Evolutionary conservation across 2,329 filamentous ascomycete species (phyloP).

Genomic region (Ophiocordyceps polyrhachis-furcata): DNA sequence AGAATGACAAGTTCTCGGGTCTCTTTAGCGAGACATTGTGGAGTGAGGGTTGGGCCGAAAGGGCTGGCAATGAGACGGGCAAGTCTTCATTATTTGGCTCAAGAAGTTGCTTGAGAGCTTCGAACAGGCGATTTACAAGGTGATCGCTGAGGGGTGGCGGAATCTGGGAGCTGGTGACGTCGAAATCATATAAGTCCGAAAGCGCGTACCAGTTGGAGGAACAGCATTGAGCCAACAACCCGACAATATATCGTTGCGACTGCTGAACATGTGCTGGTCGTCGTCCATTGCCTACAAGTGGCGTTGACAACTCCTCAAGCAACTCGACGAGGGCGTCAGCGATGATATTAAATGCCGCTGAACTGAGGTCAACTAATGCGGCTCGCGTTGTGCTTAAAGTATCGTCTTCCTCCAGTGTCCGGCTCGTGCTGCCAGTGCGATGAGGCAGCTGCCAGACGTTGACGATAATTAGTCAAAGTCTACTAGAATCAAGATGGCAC

Average conservation of each 20-base stretch:
- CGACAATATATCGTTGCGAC: slow-evolving; percentile 46
- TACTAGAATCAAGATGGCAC: too few relatives aligned
- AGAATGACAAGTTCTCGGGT: not conserved
- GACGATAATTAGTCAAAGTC: not conserved
- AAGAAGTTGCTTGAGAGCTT: slow-evolving; percentile 35
- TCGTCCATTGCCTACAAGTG: slow-evolving; percentile 29
- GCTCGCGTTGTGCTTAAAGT: slow-evolving; percentile 40
- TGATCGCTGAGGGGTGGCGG: slow-evolving; percentile 10
- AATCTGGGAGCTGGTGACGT: not conserved
- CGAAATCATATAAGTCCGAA: slow-evolving; percentile 22
- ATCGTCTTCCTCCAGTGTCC: slow-evolving; percentile 29
- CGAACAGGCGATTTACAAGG: slow-evolving; percentile 35
- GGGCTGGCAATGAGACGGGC: slow-evolving; percentile 33
- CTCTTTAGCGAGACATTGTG: slow-evolving; percentile 18
- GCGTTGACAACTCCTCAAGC: slow-evolving; percentile 37
- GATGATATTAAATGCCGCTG: slow-evolving; percentile 31
- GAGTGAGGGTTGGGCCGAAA: slow-evolving; percentile 23
- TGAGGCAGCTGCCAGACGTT: slow-evolving; percentile 2
- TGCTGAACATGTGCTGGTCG: slow-evolving; percentile 42
- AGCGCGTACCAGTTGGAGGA: slow-evolving; percentile 34
- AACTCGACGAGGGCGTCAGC: slow-evolving; percentile 37
- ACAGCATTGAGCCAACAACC: slow-evolving; percentile 46
- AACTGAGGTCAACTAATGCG: slow-evolving; percentile 42
- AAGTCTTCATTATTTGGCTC: slow-evolving; percentile 39
- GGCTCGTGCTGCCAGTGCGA: slow-evolving; percentile 3